These are phyloP conservation scores for Collybia mongolica DNA, from an alignment of 768 basidiomycete species.

Conservation along the genomic window DNA sequence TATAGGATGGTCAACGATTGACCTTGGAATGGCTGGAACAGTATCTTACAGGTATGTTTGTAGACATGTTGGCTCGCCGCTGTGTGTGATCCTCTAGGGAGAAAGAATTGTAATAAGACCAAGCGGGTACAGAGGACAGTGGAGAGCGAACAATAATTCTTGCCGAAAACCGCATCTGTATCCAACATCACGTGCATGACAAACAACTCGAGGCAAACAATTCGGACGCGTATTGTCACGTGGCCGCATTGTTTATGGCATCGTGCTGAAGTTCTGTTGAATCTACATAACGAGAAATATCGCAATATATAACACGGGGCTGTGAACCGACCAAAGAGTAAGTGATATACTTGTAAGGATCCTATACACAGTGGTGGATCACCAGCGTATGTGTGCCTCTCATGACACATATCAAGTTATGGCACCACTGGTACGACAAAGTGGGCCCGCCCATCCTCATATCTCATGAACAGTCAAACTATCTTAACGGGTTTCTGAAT, in stretches of 20 bases:
- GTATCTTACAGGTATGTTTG: constrained; percentile 42
- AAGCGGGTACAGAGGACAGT: constrained; percentile 19
- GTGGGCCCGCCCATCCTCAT: too few species aligned
- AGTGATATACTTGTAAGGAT: too few species aligned
- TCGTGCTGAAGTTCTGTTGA: too few species aligned
- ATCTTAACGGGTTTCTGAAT: too few species aligned
- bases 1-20: constrained; percentile 9
- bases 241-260: constrained; percentile 14
- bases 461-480: too few species aligned
- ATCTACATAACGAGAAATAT: too few species aligned
- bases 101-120: constrained; percentile 6
- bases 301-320: too few species aligned
- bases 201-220: constrained; percentile 27
- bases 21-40: constrained; percentile 4
- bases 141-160: constrained; percentile 18
- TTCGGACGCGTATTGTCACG: constrained; percentile 36
- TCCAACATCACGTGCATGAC: constrained; percentile 43
- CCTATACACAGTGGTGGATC: too few species aligned
- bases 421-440: too few species aligned
- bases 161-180: constrained; percentile 23
- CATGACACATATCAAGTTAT: too few species aligned
- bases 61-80: constrained; percentile 37
- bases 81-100: constrained; percentile 19
- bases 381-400: too few species aligned
- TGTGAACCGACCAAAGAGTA: too few species aligned